Percentiles rank a stretch among this genome's conserved stretches.
Conservation (phyloP, 1,139 yeast genomes). For the Wickerhamomyces sp. region DNA sequence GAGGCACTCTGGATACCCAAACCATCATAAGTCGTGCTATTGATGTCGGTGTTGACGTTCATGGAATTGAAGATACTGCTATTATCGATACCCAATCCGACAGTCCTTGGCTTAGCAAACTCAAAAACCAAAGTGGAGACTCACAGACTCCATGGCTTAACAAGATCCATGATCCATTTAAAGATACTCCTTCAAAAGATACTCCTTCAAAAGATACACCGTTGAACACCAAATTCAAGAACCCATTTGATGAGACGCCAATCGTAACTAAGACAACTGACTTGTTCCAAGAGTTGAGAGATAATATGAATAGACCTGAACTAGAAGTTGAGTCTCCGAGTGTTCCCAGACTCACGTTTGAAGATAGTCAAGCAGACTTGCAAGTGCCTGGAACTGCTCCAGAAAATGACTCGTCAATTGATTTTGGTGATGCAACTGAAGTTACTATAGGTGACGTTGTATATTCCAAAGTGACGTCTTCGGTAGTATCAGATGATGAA, state of each 20-base stretch:
- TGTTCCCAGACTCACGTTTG: constrained; percentile 16
- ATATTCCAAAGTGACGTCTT: constrained; percentile 9
- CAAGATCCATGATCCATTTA: constrained; percentile 24
- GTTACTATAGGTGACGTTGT: no score
- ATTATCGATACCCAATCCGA: constrained; percentile 7
- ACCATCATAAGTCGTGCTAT: constrained; percentile 6
- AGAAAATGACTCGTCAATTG: constrained; percentile 8
- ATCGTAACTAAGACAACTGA: constrained; percentile 13
- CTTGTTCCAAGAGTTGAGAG: constrained; percentile 20
- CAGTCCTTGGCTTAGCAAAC: constrained; percentile 18
- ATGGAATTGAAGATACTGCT: neutral
- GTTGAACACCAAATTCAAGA: constrained; percentile 1
- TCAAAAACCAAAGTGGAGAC: constrained; percentile 16
- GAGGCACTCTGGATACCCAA: constrained; percentile 17
- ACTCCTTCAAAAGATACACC: no score
- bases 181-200: constrained; percentile 25
- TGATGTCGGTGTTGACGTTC: constrained; percentile 3
- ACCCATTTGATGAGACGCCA: constrained; percentile 14
- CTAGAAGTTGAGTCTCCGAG: constrained; percentile 20
- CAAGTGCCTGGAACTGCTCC: constrained; percentile 24
- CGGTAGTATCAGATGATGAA: constrained; percentile 22
- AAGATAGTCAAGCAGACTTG: constrained; percentile 14
- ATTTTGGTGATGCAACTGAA: neutral
- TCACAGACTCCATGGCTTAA: constrained; percentile 24
- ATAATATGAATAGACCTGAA: constrained; percentile 15